Percentiles rank a stretch among this genome's conserved stretches.
phyloP scores from a whole-genome alignment of 1,284 basidiomycete genomes.

The Coniferiporia weirii region DNA sequence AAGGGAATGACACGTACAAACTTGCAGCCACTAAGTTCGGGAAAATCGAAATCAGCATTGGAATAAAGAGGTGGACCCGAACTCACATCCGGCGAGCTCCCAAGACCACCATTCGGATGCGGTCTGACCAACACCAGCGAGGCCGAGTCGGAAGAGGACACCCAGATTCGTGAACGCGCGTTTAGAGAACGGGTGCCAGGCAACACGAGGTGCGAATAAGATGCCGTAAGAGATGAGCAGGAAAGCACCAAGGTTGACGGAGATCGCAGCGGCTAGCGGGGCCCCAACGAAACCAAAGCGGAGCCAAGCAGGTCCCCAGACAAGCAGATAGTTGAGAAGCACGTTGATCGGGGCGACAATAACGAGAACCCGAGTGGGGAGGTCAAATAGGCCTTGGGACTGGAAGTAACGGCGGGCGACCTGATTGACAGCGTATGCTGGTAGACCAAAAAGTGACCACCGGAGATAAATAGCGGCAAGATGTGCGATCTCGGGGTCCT shows the following conservation, averaged over 20 bases:
- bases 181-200: constrained; percentile 78
- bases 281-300: constrained; percentile 91
- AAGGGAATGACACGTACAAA: constrained; percentile 35
- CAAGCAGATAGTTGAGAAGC: constrained; percentile 78
- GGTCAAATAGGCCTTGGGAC: constrained; percentile 81
- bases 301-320: constrained; percentile 78
- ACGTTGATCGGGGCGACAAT: constrained; percentile 86
- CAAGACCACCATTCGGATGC: constrained; percentile 92
- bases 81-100: constrained; percentile 66
- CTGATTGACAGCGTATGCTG: constrained; percentile 80
- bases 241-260: constrained; percentile 79
- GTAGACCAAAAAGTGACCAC: constrained; percentile 78
- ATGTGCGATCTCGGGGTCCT: constrained; percentile 82
- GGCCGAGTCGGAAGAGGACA: constrained; percentile 66
- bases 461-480: constrained; percentile 75
- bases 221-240: constrained; percentile 70
- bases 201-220: constrained; percentile 69
- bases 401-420: constrained; percentile 82
- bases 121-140: constrained; percentile 65
- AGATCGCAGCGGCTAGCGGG: constrained; percentile 84
- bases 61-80: neutral
- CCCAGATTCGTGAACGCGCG: constrained; percentile 69
- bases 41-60: neutral
- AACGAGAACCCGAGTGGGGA: constrained; percentile 83
- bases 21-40: constrained; percentile 48